These are phyloP conservation scores for Butyriboletus pseudospeciosus DNA, from an alignment of 1,284 basidiomycete genomes.

Conservation along the genomic window DNA sequence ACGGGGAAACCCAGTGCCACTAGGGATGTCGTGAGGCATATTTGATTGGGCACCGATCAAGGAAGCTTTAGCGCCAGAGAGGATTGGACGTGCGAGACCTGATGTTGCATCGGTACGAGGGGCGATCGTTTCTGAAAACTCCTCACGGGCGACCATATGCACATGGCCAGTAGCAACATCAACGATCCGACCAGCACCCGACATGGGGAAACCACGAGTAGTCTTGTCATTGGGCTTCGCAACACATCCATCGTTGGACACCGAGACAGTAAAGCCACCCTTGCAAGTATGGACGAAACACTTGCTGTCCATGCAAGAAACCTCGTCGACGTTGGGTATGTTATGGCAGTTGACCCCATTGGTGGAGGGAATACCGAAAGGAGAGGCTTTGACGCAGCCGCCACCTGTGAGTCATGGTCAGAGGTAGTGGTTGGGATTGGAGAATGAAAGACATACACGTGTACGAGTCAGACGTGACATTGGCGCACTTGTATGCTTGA, in stretches of 20 bases:
- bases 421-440: neutral
- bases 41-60: too few species aligned
- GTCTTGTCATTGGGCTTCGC: neutral
- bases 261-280: neutral
- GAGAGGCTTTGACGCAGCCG: constrained; percentile 15
- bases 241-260: constrained; percentile 8
- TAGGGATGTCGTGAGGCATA: neutral
- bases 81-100: neutral
- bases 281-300: constrained; percentile 17
- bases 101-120: neutral
- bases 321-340: constrained; percentile 11
- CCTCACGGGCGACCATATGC: too few species aligned
- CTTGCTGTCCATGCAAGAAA: constrained; percentile 8
- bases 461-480: constrained; percentile 15
- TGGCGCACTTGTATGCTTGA: constrained; percentile 19
- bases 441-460: constrained; percentile 10
- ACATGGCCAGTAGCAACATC: neutral
- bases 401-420: constrained; percentile 15
- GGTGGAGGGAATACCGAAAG: constrained; percentile 14
- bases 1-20: neutral
- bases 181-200: neutral
- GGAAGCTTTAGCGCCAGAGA: neutral
- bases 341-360: constrained; percentile 15
- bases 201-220: neutral
- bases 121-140: neutral